Conservation (phyloP, 1,284 basidiomycete species). For the Naganishia albida region DNA sequence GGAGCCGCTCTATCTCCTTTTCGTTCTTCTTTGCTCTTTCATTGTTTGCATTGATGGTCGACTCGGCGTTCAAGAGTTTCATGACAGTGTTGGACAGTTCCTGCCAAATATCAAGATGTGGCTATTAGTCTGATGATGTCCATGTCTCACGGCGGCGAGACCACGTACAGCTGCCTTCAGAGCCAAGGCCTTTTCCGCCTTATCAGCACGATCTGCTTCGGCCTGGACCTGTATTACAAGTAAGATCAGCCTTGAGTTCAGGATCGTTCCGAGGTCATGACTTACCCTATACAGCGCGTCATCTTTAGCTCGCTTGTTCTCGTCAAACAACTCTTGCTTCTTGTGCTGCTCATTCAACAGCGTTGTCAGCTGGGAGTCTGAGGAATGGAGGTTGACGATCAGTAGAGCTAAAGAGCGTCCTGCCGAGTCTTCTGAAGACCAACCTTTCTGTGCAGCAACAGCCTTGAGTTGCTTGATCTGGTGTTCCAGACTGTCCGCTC, state of each 20-base stretch:
- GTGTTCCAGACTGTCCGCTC: conserved; percentile 47
- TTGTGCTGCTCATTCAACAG: conserved; percentile 48
- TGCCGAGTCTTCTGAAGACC: conserved; percentile 12
- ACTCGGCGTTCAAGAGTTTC: conserved; percentile 47
- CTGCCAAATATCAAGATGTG: conserved; percentile 31
- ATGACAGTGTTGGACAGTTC: conserved; percentile 44
- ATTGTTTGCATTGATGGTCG: conserved; percentile 38
- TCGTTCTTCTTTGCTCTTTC: conserved; percentile 41
- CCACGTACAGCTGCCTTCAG: conserved; percentile 38
- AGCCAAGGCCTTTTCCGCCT: conserved; percentile 39
- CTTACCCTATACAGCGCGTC: conserved; percentile 46
- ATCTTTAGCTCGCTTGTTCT: conserved; percentile 41
- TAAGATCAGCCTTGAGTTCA: not conserved
- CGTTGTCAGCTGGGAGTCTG: conserved; percentile 46
- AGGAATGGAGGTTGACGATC: not conserved
- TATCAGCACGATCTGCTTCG: conserved; percentile 42
- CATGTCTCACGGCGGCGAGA: too few relatives aligned
- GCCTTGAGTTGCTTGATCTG: conserved; percentile 46
- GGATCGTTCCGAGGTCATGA: not conserved
- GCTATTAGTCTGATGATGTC: not conserved
- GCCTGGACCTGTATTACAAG: conserved; percentile 37
- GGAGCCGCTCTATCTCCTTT: conserved; percentile 44
- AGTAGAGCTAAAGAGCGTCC: not conserved
- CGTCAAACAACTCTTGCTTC: conserved; percentile 39
- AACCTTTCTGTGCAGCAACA: conserved; percentile 48